phyloP scores from a whole-genome alignment of 2,329 filamentous ascomycete genomes.

The Scytalidium lignicola region DNA sequence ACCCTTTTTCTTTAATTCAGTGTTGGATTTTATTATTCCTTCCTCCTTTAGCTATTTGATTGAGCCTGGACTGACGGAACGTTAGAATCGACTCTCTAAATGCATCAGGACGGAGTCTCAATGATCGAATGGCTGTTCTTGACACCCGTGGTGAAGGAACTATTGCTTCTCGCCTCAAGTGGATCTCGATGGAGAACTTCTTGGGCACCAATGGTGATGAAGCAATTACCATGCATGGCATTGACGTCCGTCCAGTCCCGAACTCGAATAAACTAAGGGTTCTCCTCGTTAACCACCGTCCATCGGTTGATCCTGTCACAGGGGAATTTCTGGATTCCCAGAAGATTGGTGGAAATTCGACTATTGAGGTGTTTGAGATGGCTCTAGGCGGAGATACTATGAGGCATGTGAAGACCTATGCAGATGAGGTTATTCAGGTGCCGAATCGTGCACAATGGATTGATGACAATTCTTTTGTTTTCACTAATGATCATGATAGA shows the following conservation, averaged over 20 bases:
- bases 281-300: slow-evolving; percentile 31
- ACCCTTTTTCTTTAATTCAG: too few relatives aligned
- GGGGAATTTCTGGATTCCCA: slow-evolving; percentile 26
- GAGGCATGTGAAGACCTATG: slow-evolving; percentile 28
- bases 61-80: neutral
- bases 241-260: slow-evolving; percentile 26
- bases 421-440: slow-evolving; percentile 26
- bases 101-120: slow-evolving; percentile 15
- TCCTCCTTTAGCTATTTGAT: too few relatives aligned
- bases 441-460: slow-evolving; percentile 32
- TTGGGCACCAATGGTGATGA: slow-evolving; percentile 19
- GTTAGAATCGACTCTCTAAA: slow-evolving; percentile 20
- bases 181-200: slow-evolving; percentile 18
- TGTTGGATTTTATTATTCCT: too few relatives aligned
- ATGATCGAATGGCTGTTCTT: slow-evolving; percentile 19
- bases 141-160: slow-evolving; percentile 19
- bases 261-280: slow-evolving; percentile 20
- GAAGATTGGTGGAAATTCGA: slow-evolving; percentile 30
- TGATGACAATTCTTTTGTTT: slow-evolving; percentile 28
- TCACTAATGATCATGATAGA: slow-evolving; percentile 31
- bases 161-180: slow-evolving; percentile 16
- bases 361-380: slow-evolving; percentile 31
- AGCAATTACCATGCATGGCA: slow-evolving; percentile 27
- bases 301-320: slow-evolving; percentile 25
- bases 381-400: slow-evolving; percentile 19